Evolutionary conservation across 2,329 filamentous ascomycete genomes (phyloP), one percentile per base, ranked within the genome.

Genomic region (Mariannaea sp.): DNA sequence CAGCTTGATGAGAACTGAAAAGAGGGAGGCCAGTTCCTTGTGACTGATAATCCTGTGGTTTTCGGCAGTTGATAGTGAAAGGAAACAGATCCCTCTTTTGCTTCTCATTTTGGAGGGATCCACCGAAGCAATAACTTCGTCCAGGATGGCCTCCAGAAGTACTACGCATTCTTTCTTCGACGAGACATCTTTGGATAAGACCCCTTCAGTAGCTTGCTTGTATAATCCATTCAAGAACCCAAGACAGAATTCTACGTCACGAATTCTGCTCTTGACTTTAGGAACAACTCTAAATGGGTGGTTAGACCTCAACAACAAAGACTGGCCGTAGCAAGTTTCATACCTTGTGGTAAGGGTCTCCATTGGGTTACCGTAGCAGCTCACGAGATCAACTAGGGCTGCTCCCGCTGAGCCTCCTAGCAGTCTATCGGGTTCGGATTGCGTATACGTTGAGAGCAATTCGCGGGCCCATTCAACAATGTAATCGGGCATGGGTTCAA

Each of bases 381-480:
- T 14, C 6, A 55, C 46, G n/a, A 43, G 13, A 2, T 61, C 56
- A 29, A 61, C 35, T 24, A 60, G 40, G n/a, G 53, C 30, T 17
- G 19, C 5, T 26, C 61, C 59, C 10, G 62, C 60, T 10, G 35
- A 22, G 17, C 7, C 13, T 29, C 27, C 24, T 5, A 61, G 4
- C 3, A 13, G 4, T 12, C 20, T 33, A 33, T n/a, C 30, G 13
- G 30, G 46, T 16, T 4, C 26, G 27, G 35, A 36, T 14, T 6
- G 59, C 6, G 14, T 40, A 53, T 2, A 38, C 16, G 8, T 24
- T 2, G 13, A 43, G 1, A 64, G 14, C 1, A 5, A 45, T 27
- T 26, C n/a, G 12, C 47, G 58, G 47, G 51, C 48, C 59, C 59
- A 64, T 0, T 52, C 35, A 13, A 61, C 29, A 3, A 59, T 19